Evolutionary conservation across 208 protist genomes (phyloP).

Genomic region (Phytomonas sp.): DNA sequence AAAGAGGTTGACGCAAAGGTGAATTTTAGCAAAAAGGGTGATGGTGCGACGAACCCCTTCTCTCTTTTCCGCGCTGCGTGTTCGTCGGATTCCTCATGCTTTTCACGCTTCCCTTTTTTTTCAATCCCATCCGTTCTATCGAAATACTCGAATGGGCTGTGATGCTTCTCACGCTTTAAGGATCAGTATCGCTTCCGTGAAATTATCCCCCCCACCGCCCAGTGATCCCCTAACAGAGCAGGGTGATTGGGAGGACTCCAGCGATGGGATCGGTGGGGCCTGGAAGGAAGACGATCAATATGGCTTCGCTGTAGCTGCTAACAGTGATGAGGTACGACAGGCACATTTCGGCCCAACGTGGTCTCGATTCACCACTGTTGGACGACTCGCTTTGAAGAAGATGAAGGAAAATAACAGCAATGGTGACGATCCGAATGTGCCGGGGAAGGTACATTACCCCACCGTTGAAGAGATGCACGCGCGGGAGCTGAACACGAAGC

Average conservation of each 20-base stretch:
- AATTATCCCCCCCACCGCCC: slow-evolving; percentile 37
- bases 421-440: neutral
- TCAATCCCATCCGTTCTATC: neutral
- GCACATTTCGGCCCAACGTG: slow-evolving; percentile 78
- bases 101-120: neutral
- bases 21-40: neutral
- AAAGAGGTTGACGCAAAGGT: neutral
- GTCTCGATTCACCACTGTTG: slow-evolving; percentile 63
- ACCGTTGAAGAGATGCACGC: slow-evolving; percentile 43
- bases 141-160: neutral
- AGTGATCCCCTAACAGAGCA: slow-evolving; percentile 78
- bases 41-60: neutral
- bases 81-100: neutral
- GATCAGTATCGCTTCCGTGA: slow-evolving; percentile 15
- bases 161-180: neutral
- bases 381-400: slow-evolving; percentile 46
- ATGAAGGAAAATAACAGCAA: slow-evolving; percentile 27
- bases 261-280: slow-evolving; percentile 48
- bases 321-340: slow-evolving; percentile 52
- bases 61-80: neutral
- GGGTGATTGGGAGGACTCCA: slow-evolving; percentile 52
- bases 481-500: slow-evolving; percentile 26
- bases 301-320: slow-evolving; percentile 50
- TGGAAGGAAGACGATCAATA: slow-evolving; percentile 63
- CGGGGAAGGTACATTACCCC: slow-evolving; percentile 5